A percentile compares a stretch with the other conserved stretches of the same genome.
Conservation (phyloP, 176 grass and related monocot species). For the Miscanthus lutarioriparius region DNA sequence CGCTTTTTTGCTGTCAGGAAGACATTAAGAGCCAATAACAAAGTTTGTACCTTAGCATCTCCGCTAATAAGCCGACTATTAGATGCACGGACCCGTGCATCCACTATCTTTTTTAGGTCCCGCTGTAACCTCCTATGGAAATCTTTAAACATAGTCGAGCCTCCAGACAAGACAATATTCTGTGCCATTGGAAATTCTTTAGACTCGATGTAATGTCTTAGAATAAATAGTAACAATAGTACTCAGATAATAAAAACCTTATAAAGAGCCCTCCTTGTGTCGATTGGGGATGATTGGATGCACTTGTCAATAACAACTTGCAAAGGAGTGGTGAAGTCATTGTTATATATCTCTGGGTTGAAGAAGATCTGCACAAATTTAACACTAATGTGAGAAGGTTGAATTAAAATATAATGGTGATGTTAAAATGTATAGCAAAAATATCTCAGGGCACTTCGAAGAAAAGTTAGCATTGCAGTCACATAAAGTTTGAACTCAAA, state of each 20-base stretch:
- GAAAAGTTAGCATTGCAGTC: not conserved
- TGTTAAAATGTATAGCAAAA: not conserved
- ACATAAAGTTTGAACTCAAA: slow-evolving; percentile 3
- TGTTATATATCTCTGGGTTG: slow-evolving; percentile 90
- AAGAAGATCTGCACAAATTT: slow-evolving; percentile 78
- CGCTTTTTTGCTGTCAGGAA: slow-evolving; percentile 1
- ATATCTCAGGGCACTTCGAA: not conserved
- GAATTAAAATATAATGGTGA: not conserved
- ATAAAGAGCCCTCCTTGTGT: slow-evolving; percentile 91
- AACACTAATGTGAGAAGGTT: slow-evolving; percentile 1
- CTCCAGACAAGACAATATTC: slow-evolving; percentile 97
- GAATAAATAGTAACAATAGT: slow-evolving; percentile 1
- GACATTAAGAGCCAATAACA: slow-evolving; percentile 25
- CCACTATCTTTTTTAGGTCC: slow-evolving; percentile 98
- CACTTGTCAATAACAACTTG: slow-evolving; percentile 87
- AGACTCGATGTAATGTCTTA: not conserved
- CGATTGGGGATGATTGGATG: slow-evolving; percentile 97
- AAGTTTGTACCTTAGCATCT: slow-evolving; percentile 65
- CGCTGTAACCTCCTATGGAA: slow-evolving; percentile 97
- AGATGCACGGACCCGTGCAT: slow-evolving; percentile 62
- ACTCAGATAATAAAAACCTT: slow-evolving; percentile 58
- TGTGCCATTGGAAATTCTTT: slow-evolving; percentile 42
- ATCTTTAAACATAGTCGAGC: slow-evolving; percentile 99
- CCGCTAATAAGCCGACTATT: slow-evolving; percentile 57
- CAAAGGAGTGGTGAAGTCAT: slow-evolving; percentile 75